phyloP scores from a whole-genome alignment of 2,329 filamentous ascomycete genomes.

The Ophiostoma tasmaniense region DNA sequence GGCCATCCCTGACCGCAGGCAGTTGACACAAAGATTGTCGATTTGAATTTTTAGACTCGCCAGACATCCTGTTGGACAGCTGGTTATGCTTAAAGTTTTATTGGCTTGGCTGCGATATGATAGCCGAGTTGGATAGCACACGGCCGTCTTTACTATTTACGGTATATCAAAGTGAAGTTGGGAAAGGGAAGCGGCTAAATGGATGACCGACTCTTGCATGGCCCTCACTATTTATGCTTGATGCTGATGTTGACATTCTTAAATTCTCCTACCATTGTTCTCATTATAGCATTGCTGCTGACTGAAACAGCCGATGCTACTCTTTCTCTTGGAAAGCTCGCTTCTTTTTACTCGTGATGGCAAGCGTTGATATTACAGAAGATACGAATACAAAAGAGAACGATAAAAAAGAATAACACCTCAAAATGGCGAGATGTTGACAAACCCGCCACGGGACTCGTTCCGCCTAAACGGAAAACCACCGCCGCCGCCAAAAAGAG shows the following conservation, averaged over 20 bases:
- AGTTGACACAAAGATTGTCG: not conserved
- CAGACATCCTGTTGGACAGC: not conserved
- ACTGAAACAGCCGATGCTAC: not conserved
- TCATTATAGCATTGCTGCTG: not conserved
- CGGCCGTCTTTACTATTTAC: no score
- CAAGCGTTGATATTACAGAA: not conserved
- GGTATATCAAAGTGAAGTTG: not conserved
- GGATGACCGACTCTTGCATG: not conserved
- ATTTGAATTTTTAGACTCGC: not conserved
- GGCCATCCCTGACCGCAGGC: not conserved
- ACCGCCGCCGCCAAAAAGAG: slow-evolving; percentile 12
- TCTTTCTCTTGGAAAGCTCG: not conserved
- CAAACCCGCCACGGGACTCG: not conserved
- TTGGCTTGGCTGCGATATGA: not conserved
- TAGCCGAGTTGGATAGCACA: not conserved
- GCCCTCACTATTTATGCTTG: not conserved
- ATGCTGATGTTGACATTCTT: not conserved
- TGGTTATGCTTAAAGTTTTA: not conserved
- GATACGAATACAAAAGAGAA: no score
- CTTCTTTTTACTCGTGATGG: not conserved
- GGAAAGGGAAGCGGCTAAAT: not conserved
- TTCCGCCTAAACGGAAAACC: slow-evolving; percentile 13
- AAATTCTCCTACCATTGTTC: not conserved
- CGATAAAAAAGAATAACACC: no score
- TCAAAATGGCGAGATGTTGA: not conserved